Base-by-base conservation (phyloP, 2,329 filamentous ascomycete genomes). In the Penicillium sclerotigenum region DNA sequence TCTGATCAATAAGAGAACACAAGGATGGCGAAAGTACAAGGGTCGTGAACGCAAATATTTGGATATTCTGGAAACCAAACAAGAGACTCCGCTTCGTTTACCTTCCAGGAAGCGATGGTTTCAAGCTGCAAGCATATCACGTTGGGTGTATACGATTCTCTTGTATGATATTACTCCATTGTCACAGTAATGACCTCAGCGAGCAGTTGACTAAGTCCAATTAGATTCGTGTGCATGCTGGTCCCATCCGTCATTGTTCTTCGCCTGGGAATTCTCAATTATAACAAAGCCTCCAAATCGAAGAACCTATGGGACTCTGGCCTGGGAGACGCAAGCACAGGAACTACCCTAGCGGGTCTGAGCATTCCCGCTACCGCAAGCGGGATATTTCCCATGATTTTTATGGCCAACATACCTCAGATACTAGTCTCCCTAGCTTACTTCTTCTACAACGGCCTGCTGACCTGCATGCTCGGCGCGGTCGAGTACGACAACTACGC, bases 401-500 rank as follows among this genome's bases (percentile, higher is more conserved):
- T 46, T 8, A 34, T 47, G 16, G 45, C 45, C 20, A 76, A 76
- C 47, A 57, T 55, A 0, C 69, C 69, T 0, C 73, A 76, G 51
- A 37, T 73, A 3, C n/a, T 71, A 0, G 48, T 73, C 0, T 74
- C 71, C 0, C 38, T 65, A 5, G 43, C 69, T 4, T 75, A 73
- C 43, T 65, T 74, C 24, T 47, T 68, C 9, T 68, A 67, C 58
- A 75, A 76, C 48, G 53, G 59, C 13, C 52, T 72, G 0, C 64
- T 71, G 22, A 84, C 78, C 0, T 70, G 65, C 2, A 80, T 82
- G 67, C 69, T 79, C 0, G 62, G 77, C 0, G 76, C 74, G 0
- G 62, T 68, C 9, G 82, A 85, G 64, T 85, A 77, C 67, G 74
- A 70, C 41, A 60, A 63, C 0, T 79, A 76, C 62, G 69, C 72